Evolutionary conservation across 1,284 basidiomycete species (phyloP).

Genomic region (Sporisorium reilianum): DNA sequence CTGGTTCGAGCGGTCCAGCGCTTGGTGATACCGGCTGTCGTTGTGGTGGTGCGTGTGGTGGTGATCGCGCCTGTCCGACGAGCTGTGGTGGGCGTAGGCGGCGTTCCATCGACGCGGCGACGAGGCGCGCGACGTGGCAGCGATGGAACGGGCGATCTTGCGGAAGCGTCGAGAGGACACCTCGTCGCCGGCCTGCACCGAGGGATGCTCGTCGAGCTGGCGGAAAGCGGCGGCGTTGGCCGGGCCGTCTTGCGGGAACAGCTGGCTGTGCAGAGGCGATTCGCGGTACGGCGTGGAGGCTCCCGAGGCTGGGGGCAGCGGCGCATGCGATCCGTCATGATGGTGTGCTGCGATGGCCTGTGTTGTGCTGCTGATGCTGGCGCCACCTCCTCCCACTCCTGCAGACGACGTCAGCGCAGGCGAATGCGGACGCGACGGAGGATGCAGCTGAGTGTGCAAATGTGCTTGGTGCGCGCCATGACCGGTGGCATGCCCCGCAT

Average conservation of each 20-base stretch:
- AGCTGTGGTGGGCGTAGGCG: slow-evolving; percentile 17
- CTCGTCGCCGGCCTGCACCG: slow-evolving; percentile 39
- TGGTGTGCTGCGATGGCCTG: slow-evolving; percentile 4
- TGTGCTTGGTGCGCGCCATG: slow-evolving; percentile 18
- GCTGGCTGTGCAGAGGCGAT: slow-evolving; percentile 34
- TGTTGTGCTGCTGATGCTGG: slow-evolving; percentile 1
- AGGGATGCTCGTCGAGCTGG: slow-evolving; percentile 50
- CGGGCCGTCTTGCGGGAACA: slow-evolving; percentile 17
- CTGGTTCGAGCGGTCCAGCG: slow-evolving; percentile 31
- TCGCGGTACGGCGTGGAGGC: slow-evolving; percentile 34
- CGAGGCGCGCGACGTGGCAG: slow-evolving; percentile 37
- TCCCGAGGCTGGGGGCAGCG: slow-evolving; percentile 19
- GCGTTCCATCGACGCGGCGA: slow-evolving; percentile 43
- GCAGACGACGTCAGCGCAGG: slow-evolving; percentile 19
- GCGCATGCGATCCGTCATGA: slow-evolving; percentile 12
- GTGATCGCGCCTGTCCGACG: slow-evolving; percentile 22
- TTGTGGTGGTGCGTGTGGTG: slow-evolving; percentile 10
- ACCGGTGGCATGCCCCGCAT: slow-evolving; percentile 21
- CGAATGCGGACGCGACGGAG: slow-evolving; percentile 30
- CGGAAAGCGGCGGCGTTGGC: slow-evolving; percentile 23
- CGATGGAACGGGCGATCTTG: slow-evolving; percentile 47
- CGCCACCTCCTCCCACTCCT: background rate
- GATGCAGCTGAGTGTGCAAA: slow-evolving; percentile 15
- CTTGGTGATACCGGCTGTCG: slow-evolving; percentile 17
- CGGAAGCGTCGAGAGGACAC: slow-evolving; percentile 39